phyloP scores from a whole-genome alignment of 495 filamentous ascomycete species.

The Bacidia rubella region DNA sequence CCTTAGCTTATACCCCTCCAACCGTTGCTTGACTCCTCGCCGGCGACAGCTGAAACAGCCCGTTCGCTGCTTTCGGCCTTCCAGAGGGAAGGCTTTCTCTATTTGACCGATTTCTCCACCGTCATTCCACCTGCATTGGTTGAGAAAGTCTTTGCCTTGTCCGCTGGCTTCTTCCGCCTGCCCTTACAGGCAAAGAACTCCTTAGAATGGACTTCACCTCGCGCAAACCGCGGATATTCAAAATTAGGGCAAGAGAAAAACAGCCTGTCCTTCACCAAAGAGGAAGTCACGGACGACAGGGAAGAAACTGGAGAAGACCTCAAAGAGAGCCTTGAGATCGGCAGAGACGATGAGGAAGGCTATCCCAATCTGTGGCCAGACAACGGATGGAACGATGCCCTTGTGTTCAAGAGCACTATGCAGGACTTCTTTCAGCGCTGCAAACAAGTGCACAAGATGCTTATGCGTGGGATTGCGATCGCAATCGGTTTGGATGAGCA shows the following conservation, averaged over 20 bases:
- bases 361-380: constrained; percentile 74
- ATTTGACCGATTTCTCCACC: constrained; percentile 57
- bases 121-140: constrained; percentile 50
- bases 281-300: constrained; percentile 45
- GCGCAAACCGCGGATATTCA: constrained; percentile 69
- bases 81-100: constrained; percentile 78
- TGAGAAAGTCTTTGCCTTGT: constrained; percentile 51
- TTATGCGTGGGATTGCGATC: constrained; percentile 82
- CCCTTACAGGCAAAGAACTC: constrained; percentile 55
- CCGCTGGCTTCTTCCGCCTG: constrained; percentile 64
- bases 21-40: constrained; percentile 52
- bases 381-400: constrained; percentile 33
- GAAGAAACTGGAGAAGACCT: constrained; percentile 49
- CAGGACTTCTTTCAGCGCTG: constrained; percentile 55
- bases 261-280: constrained; percentile 39
- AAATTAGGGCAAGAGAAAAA: constrained; percentile 68
- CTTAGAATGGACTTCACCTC: constrained; percentile 55
- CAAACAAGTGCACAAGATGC: constrained; percentile 56
- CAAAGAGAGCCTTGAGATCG: constrained; percentile 79
- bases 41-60: constrained; percentile 52
- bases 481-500: constrained; percentile 59
- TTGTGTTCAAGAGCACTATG: constrained; percentile 61
- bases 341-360: constrained; percentile 52
- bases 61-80: constrained; percentile 64
- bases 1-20: constrained; percentile 74